phyloP scores from a whole-genome alignment of 2,329 filamentous ascomycete genomes.

The Monilinia fructicola region DNA sequence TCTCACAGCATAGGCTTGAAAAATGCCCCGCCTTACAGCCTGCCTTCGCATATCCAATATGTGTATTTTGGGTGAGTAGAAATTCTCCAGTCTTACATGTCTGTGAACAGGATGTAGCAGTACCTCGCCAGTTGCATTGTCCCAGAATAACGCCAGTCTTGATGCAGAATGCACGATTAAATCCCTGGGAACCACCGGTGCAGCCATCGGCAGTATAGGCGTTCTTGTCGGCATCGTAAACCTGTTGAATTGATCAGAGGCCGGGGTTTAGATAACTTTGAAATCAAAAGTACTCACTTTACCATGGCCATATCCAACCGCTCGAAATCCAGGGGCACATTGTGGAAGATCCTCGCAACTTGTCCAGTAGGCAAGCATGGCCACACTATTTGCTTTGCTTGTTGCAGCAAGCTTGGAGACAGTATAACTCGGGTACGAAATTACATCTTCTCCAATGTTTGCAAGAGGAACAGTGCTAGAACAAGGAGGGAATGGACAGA shows the following conservation, averaged over 20 bases:
- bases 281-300: not conserved
- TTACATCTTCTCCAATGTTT: conserved; percentile 6
- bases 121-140: not conserved
- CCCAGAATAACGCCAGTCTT: not conserved
- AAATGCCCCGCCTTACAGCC: not conserved
- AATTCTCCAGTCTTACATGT: not conserved
- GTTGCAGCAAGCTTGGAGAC: not conserved
- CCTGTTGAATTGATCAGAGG: not conserved
- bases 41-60: not conserved
- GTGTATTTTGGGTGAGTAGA: conserved; percentile 3
- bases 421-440: not conserved
- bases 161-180: not conserved
- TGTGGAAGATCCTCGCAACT: not conserved
- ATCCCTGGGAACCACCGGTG: not conserved
- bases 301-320: conserved; percentile 2
- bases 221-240: conserved; percentile 2
- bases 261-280: not conserved
- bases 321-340: not conserved
- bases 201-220: not conserved
- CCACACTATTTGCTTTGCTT: not conserved
- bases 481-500: not conserved
- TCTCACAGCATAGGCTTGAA: not conserved
- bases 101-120: not conserved
- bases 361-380: not conserved
- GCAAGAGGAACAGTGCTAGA: not conserved